Evolutionary conservation across 2,329 filamentous ascomycete genomes (phyloP), one percentile per base, ranked within the genome.

Genomic region (Aspergillus sp.): DNA sequence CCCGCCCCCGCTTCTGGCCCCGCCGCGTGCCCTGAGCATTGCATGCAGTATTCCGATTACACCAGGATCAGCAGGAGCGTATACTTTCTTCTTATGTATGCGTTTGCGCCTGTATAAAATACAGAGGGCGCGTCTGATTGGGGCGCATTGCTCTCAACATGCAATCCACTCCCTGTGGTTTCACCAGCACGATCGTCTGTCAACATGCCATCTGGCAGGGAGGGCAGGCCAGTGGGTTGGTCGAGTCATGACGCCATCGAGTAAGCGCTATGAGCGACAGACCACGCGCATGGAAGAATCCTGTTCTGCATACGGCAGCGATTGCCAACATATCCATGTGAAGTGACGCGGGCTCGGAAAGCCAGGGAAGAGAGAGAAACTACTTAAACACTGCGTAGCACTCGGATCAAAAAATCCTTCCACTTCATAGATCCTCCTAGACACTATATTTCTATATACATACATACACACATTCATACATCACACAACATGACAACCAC

Each of bases 401-500:
- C 35, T 5, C 1, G 35, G 9, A 14, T 38, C 35, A 13, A n/a
- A n/a, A 22, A 16, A 7, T n/a, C 35, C 3, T 7, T 1, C 38
- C 9, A 41, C 17, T 41, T 17, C 19, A 24, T 42, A 42, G 40
- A 5, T 22, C 38, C 33, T n/a, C 33, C n/a, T 22, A 22, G 22
- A 7, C 33, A n/a, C 33, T 13, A 5, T 10, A 6, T 35, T 35
- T 10, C 35, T n/a, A 2, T 38, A 9, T 2, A 38, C 6, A 42
- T n/a, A 42, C 4, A 2, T 42, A 17, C 22, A n/a, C 16, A 13
- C 40, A 42, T 42, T 4, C 19, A 13, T 17, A 38, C 19, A 20
- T 13, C 40, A 3, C 19, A 19, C 16, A 42, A 16, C 45, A 45
- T 26, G 22, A 54, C 52, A 51, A 30, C 52, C 24, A 54, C 55